These are phyloP conservation scores for Pseudohalonectria lignicola DNA, from an alignment of 2,329 filamentous ascomycete species.

Conservation along the genomic window DNA sequence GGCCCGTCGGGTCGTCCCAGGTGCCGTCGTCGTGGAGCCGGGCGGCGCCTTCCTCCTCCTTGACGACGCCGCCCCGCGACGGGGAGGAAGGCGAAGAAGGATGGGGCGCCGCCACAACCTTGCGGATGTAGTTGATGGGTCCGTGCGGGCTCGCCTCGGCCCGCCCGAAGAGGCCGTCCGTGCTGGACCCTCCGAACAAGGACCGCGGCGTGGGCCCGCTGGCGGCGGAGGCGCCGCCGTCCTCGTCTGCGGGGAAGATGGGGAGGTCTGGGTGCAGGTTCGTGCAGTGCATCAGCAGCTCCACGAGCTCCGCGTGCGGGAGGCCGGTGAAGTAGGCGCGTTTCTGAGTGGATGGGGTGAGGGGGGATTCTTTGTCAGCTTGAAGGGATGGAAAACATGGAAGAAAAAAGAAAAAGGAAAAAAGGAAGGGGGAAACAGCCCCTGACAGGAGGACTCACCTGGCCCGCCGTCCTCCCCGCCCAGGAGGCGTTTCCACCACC, in stretches of 20 bases:
- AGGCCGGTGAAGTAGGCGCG: conserved; percentile 51
- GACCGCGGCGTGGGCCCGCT: conserved; percentile 15
- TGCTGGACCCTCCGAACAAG: conserved; percentile 9
- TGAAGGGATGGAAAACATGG: no score
- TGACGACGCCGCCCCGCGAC: no score
- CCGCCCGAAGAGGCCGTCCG: conserved; percentile 13
- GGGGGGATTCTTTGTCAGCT: no score
- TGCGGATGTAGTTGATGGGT: conserved; percentile 26
- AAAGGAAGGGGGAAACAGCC: not conserved
- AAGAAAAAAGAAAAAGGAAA: not conserved
- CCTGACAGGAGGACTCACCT: no score
- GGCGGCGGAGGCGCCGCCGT: not conserved
- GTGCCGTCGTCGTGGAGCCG: not conserved
- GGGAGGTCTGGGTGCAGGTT: conserved; percentile 53
- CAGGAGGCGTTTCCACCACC: conserved; percentile 24
- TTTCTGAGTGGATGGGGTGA: conserved; percentile 29
- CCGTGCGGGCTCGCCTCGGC: conserved; percentile 22
- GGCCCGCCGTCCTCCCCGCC: conserved; percentile 23
- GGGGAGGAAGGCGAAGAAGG: not conserved
- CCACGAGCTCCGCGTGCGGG: conserved; percentile 49
- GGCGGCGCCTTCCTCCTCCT: not conserved
- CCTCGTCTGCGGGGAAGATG: conserved; percentile 37
- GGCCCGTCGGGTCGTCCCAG: conserved; percentile 9
- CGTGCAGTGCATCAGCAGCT: conserved; percentile 51
- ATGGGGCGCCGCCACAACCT: conserved; percentile 10